phyloP scores from a whole-genome alignment of 345 rosid species.

The Eucalyptus pumila region DNA sequence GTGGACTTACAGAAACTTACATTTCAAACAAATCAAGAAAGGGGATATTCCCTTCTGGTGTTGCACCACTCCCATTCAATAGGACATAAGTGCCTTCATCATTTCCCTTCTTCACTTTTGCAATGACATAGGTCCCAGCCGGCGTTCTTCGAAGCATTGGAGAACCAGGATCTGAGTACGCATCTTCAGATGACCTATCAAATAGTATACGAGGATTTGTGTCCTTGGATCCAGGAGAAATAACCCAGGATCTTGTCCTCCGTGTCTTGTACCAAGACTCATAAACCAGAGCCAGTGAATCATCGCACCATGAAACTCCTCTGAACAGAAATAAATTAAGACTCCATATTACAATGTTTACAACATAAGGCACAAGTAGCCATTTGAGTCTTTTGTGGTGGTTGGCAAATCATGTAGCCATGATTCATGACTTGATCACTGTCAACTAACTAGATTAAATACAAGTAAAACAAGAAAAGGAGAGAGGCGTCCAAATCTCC shows the following conservation, averaged over 20 bases:
- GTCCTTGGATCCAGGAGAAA: slow-evolving; percentile 67
- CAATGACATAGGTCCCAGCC: slow-evolving; percentile 74
- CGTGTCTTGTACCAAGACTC: slow-evolving; percentile 98
- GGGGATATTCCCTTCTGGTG: slow-evolving; percentile 94
- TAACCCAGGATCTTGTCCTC: slow-evolving; percentile 80
- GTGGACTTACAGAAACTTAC: slow-evolving; percentile 30
- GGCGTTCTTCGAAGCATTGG: slow-evolving; percentile 85
- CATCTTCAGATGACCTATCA: slow-evolving; percentile 97
- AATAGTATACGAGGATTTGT: slow-evolving; percentile 65
- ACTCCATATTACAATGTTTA: background rate
- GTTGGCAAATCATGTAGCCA: background rate
- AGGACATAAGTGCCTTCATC: slow-evolving; percentile 54
- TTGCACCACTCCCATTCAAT: slow-evolving; percentile 93
- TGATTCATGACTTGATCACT: background rate
- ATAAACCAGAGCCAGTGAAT: slow-evolving; percentile 77
- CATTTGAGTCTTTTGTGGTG: background rate
- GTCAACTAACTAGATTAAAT: background rate
- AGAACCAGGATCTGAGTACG: slow-evolving; percentile 98
- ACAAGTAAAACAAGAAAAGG: background rate
- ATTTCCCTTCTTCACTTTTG: slow-evolving; percentile 66
- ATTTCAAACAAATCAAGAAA: slow-evolving; percentile 95
- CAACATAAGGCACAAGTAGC: background rate
- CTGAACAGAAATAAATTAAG: slow-evolving; percentile 17
- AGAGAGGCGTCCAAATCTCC: background rate
- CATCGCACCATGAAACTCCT: slow-evolving; percentile 95